These are phyloP conservation scores for Clitopilus hobsonii DNA, from an alignment of 768 basidiomycete species.

Conservation along the genomic window DNA sequence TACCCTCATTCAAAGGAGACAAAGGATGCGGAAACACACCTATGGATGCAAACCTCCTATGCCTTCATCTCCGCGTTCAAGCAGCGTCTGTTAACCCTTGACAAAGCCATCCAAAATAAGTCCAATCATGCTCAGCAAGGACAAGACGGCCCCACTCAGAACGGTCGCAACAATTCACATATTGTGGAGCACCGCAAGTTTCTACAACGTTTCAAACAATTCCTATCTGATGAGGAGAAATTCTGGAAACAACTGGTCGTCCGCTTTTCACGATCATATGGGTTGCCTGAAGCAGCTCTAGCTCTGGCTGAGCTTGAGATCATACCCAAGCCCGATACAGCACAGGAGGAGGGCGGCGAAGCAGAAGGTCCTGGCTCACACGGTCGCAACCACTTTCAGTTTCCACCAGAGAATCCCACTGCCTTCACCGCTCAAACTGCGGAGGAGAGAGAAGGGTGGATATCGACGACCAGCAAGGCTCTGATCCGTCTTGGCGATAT, in stretches of 20 bases:
- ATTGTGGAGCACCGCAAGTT: conserved; percentile 81
- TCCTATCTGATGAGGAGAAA: conserved; percentile 84
- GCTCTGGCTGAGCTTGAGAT: conserved; percentile 58
- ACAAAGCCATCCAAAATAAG: conserved; percentile 45
- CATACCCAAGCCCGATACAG: conserved; percentile 32
- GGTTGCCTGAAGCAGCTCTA: conserved; percentile 57
- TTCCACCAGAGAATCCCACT: conserved; percentile 53
- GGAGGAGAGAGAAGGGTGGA: conserved; percentile 54
- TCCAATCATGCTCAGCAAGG: conserved; percentile 28
- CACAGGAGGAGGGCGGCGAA: conserved; percentile 13
- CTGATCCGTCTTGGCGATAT: conserved; percentile 93
- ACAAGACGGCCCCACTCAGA: conserved; percentile 34
- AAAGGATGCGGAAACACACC: conserved; percentile 74
- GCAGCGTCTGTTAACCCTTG: conserved; percentile 62
- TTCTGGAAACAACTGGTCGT: conserved; percentile 84
- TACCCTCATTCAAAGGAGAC: conserved; percentile 70
- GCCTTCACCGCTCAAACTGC: conserved; percentile 33
- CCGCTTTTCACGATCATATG: conserved; percentile 69
- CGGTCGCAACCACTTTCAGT: conserved; percentile 57
- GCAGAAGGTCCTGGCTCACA: conserved; percentile 21
- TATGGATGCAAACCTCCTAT: conserved; percentile 94
- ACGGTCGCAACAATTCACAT: conserved; percentile 31
- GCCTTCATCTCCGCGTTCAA: conserved; percentile 82
- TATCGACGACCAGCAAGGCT: conserved; percentile 82
- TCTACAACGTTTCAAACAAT: conserved; percentile 83